Evolutionary conservation across 495 filamentous ascomycete genomes (phyloP), one percentile per base, ranked within the genome.

Genomic region (Daldinia caldariorum): DNA sequence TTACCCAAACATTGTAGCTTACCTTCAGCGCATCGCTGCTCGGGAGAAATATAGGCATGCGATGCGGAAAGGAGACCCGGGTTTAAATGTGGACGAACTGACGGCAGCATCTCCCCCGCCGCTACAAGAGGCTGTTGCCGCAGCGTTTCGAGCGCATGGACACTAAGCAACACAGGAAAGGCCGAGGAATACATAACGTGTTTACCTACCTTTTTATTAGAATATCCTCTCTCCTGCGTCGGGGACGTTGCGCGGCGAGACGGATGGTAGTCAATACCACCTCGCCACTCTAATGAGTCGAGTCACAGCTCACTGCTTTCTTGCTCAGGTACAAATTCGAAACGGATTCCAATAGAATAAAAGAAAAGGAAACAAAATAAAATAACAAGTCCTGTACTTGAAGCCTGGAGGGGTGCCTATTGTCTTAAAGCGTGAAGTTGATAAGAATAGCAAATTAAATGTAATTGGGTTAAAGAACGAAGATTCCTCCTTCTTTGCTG

Each of bases 31-130:
- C 8, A 67, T 83, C 16, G 74, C 71, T 0, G 47, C 62, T 51
- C 74, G 85, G 60, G 79, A 81, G 26, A 81, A 77, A 13, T 86
- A 85, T 63, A 69, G 59, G 71, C 69, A 60, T 31, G 83, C 83
- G 1, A 81, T 81, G 77, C 69, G 72, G 67, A 86, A 84, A 71
- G 79, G 79, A 2, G 83, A 87, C 64, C 80, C 79, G 2, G 79
- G 71, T 8, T 71, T 83, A 63, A 72, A 77, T 0, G 56, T 72
- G 41, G 62, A 67, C 8, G 16, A 56, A 18, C 49, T 74, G n/a
- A 67, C 41, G 10, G 65, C 60, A 2, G 72, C 65, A 12, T 35
- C 69, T 16, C 45, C 61, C 18, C 72, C 72, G 13, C 65, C 64
- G 20, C 12, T 60, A 34, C 64, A 59, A 5, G 63, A 71, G 29